Conservation (phyloP, 169 alveolate genomes). For the Neospora caninum region DNA sequence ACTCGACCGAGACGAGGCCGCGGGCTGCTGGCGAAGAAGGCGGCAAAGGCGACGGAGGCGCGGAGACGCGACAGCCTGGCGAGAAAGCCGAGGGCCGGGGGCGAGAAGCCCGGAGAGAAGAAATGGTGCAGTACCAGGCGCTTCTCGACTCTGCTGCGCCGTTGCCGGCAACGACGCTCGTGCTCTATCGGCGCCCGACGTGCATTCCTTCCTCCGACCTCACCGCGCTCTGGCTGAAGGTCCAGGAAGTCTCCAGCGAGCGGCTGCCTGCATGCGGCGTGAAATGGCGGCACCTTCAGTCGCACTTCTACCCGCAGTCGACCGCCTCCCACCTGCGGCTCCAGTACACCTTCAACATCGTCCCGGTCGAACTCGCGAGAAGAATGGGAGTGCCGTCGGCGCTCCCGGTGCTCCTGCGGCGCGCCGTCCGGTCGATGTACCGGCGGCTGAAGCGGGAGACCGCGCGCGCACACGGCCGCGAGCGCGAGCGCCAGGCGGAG, state of each 20-base stretch:
- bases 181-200: neutral
- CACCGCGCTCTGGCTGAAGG: neutral
- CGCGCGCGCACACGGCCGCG: neutral
- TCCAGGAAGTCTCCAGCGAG: neutral
- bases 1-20: too few relatives aligned
- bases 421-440: constrained; percentile 5
- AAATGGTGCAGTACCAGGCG: neutral
- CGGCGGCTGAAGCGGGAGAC: constrained; percentile 9
- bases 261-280: constrained; percentile 8
- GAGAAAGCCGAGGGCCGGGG: too few relatives aligned
- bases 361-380: constrained; percentile 12
- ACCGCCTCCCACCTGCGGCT: constrained; percentile 11
- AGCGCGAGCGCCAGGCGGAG: too few relatives aligned
- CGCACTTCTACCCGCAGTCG: constrained; percentile 3
- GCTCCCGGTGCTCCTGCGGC: constrained; percentile 15
- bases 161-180: neutral
- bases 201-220: neutral
- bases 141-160: neutral
- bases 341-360: constrained; percentile 22
- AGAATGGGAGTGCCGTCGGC: constrained; percentile 36
- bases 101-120: too few relatives aligned
- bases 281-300: neutral
- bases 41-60: too few relatives aligned
- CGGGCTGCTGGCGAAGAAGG: too few relatives aligned
- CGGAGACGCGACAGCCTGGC: too few relatives aligned